A percentile compares a stretch with the other conserved stretches of the same genome.
These are phyloP conservation scores for Pseudogymnoascus sp. DNA, from an alignment of 2,329 filamentous ascomycete species.

Conservation along the genomic window DNA sequence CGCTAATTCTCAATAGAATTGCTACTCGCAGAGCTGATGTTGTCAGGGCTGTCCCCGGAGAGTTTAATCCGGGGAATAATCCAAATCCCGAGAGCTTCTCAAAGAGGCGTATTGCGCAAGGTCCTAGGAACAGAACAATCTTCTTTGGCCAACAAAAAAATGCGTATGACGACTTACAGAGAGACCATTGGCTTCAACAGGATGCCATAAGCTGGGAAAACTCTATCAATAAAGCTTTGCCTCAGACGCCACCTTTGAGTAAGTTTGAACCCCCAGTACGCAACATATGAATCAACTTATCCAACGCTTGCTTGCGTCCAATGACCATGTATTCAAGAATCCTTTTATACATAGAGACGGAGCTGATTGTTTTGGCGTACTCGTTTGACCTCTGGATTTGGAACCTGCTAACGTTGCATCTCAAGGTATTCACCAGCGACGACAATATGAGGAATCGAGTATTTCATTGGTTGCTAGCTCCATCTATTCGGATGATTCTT, in stretches of 20 bases:
- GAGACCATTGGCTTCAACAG: neutral
- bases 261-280: neutral
- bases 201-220: conserved; percentile 4
- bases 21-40: neutral
- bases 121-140: neutral
- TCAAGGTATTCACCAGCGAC: neutral
- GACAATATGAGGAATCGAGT: neutral
- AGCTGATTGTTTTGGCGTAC: neutral
- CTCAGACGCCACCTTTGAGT: neutral
- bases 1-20: neutral
- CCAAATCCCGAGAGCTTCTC: neutral
- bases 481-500: neutral
- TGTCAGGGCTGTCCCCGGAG: neutral
- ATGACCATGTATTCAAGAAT: neutral
- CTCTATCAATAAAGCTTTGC: conserved; percentile 3
- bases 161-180: neutral
- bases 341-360: neutral
- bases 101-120: conserved; percentile 5
- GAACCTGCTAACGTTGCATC: neutral
- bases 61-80: neutral
- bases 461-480: neutral
- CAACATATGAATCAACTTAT: neutral
- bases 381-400: neutral
- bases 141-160: conserved; percentile 5
- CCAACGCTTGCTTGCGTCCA: neutral